Percentiles rank a stretch among this genome's conserved stretches.
These are phyloP conservation scores for Tremellales sp. DNA, from an alignment of 1,284 basidiomycete species.

Conservation along the genomic window DNA sequence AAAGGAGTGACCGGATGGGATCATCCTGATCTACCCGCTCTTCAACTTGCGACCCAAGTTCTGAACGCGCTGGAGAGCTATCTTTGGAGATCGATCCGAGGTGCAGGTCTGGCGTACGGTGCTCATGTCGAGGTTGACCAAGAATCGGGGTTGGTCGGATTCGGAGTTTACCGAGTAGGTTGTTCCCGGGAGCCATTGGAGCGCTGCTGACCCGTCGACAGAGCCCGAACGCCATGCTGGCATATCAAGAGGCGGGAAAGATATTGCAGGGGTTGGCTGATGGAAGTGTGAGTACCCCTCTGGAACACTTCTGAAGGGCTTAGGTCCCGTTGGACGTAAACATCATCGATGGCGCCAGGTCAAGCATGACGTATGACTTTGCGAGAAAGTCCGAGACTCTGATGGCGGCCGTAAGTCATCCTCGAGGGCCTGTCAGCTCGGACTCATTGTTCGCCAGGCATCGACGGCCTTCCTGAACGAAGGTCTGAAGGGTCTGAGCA, in stretches of 20 bases:
- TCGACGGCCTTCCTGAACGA: conserved; percentile 78
- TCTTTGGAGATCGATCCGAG: conserved; percentile 88
- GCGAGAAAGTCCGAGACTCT: conserved; percentile 79
- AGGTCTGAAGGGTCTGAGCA: conserved; percentile 72
- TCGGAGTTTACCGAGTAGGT: conserved; percentile 75
- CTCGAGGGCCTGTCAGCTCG: conserved; percentile 27
- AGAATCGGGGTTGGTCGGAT: conserved; percentile 77
- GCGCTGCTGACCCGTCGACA: conserved; percentile 37
- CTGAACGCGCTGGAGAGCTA: conserved; percentile 93
- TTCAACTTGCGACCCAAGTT: conserved; percentile 79
- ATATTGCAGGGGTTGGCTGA: conserved; percentile 72
- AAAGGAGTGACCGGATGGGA: conserved; percentile 71
- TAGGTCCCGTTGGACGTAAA: conserved; percentile 79
- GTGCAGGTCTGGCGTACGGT: conserved; percentile 90
- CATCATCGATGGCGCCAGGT: conserved; percentile 86
- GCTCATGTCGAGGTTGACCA: conserved; percentile 73
- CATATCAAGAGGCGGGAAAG: conserved; percentile 73
- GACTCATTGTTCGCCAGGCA: conserved; percentile 54
- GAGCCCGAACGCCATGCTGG: conserved; percentile 83
- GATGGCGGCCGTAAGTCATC: conserved; percentile 59
- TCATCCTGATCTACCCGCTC: conserved; percentile 78
- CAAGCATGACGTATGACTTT: conserved; percentile 79
- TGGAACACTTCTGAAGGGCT: background rate
- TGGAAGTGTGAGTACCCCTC: conserved; percentile 61
- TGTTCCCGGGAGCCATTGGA: background rate